A percentile compares a stretch with the other conserved stretches of the same genome.
Evolutionary conservation across 2,329 filamentous ascomycete species (phyloP).

Genomic region (Ambrosiella beaveri): DNA sequence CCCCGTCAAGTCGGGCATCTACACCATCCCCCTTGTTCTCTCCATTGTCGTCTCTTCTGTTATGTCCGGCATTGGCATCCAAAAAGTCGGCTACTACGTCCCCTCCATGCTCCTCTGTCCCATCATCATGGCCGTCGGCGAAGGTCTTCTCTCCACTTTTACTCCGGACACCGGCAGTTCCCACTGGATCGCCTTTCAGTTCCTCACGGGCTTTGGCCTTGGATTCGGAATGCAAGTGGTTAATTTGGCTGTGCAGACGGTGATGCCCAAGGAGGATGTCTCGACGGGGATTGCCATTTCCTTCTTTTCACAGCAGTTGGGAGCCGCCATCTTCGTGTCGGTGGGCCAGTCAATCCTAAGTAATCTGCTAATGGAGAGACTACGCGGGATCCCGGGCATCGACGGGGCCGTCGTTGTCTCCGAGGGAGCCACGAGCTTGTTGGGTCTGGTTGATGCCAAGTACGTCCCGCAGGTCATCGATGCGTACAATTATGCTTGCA

Average conservation of each 20-base stretch:
- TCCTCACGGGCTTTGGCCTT: constrained; percentile 39
- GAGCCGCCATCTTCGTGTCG: constrained; percentile 39
- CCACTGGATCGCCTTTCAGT: constrained; percentile 44
- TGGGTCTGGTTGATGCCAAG: constrained; percentile 30
- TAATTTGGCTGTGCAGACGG: constrained; percentile 38
- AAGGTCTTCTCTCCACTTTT: constrained; percentile 42
- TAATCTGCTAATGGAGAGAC: constrained; percentile 25
- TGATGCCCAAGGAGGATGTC: constrained; percentile 33
- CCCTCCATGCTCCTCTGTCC: constrained; percentile 37
- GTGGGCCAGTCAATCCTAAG: constrained; percentile 38
- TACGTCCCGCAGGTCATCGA: constrained; percentile 35
- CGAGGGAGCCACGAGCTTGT: constrained; percentile 43
- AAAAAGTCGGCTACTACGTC: constrained; percentile 41
- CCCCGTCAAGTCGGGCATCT: constrained; percentile 37
- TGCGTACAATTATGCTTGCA: constrained; percentile 49
- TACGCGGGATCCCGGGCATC: constrained; percentile 26
- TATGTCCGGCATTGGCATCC: constrained; percentile 29
- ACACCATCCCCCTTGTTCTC: constrained; percentile 39
- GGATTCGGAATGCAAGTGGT: constrained; percentile 42
- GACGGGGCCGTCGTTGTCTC: constrained; percentile 27
- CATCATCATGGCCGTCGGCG: constrained; percentile 31
- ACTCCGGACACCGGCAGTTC: constrained; percentile 26
- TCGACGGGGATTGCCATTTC: constrained; percentile 37
- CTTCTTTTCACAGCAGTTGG: constrained; percentile 42
- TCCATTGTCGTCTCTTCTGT: constrained; percentile 36